Evolutionary conservation across 2,329 filamentous ascomycete species (phyloP).

Genomic region (Emergomyces pasteurianus): DNA sequence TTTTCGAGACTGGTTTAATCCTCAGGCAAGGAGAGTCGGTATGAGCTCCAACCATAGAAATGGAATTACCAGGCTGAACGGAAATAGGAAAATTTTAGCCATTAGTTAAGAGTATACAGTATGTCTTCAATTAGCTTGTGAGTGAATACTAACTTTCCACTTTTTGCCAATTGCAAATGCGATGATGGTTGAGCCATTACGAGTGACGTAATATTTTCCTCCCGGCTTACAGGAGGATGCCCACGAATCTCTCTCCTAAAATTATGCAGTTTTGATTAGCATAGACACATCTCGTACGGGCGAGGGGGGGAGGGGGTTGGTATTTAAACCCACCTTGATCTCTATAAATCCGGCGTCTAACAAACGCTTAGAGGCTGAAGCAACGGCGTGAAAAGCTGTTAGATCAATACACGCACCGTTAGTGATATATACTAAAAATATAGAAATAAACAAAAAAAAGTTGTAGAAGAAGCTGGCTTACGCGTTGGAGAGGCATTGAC

Average conservation of each 20-base stretch:
- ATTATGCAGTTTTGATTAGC: neutral
- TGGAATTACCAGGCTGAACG: slow-evolving; percentile 61
- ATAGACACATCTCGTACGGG: neutral
- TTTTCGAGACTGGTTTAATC: slow-evolving; percentile 89
- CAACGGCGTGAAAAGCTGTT: slow-evolving; percentile 86
- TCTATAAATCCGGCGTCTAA: slow-evolving; percentile 73
- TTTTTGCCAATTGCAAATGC: slow-evolving; percentile 57
- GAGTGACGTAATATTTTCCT: slow-evolving; percentile 78
- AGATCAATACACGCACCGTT: neutral
- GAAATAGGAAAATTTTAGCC: slow-evolving; percentile 52
- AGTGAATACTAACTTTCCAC: slow-evolving; percentile 11
- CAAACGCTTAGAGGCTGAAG: slow-evolving; percentile 62
- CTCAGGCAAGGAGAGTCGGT: slow-evolving; percentile 89
- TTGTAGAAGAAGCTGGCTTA: slow-evolving; percentile 33
- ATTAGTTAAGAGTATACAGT: neutral
- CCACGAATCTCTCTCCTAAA: slow-evolving; percentile 51
- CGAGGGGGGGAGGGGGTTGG: neutral
- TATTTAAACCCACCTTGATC: slow-evolving; percentile 58
- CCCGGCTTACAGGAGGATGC: slow-evolving; percentile 56
- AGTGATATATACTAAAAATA: neutral
- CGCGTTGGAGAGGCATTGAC: slow-evolving; percentile 90
- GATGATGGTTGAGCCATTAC: slow-evolving; percentile 76
- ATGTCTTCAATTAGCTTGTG: neutral
- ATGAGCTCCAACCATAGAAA: slow-evolving; percentile 88
- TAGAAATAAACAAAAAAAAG: slow-evolving; percentile 3